Conservation (phyloP, 345 rosid genomes). For the Arabidopsis suecica region DNA sequence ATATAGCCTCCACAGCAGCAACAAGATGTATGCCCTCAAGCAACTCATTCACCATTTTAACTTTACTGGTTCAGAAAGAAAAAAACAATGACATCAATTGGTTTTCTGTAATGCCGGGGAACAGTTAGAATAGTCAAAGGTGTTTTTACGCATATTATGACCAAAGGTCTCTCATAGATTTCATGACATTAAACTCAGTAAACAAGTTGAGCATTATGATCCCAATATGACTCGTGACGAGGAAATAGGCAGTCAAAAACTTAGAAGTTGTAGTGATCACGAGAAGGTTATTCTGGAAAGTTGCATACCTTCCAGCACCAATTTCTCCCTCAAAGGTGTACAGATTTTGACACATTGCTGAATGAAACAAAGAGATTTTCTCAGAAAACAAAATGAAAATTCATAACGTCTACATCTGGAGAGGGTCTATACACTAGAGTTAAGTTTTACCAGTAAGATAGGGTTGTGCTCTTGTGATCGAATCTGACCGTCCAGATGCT, state of each 20-base stretch:
- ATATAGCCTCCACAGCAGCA: conserved; percentile 90
- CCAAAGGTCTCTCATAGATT: conserved; percentile 6
- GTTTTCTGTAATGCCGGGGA: conserved; percentile 12
- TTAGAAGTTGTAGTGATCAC: conserved; percentile 10
- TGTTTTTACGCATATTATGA: conserved; percentile 12
- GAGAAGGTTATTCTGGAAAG: conserved; percentile 31
- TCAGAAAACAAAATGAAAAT: conserved; percentile 21
- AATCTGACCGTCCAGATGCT: conserved; percentile 80
- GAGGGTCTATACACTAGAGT: conserved; percentile 29
- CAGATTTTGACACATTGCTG: conserved; percentile 82
- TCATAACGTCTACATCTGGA: conserved; percentile 30
- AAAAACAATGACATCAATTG: conserved; percentile 2
- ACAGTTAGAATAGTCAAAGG: conserved; percentile 2
- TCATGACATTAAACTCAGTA: background rate
- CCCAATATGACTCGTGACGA: background rate
- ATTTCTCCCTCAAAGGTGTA: conserved; percentile 76
- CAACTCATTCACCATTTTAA: conserved; percentile 76
- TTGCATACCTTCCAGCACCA: conserved; percentile 82
- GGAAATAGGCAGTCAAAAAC: conserved; percentile 11
- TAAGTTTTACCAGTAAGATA: conserved; percentile 69
- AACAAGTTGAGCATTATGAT: conserved; percentile 20
- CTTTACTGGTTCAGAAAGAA: conserved; percentile 57
- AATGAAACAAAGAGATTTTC: conserved; percentile 27
- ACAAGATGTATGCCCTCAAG: conserved; percentile 90
- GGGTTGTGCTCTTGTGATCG: conserved; percentile 73